Evolutionary conservation across 1,284 basidiomycete species (phyloP), one percentile per base, ranked within the genome.

Genomic region (Austroboletus novae-zelandiae): DNA sequence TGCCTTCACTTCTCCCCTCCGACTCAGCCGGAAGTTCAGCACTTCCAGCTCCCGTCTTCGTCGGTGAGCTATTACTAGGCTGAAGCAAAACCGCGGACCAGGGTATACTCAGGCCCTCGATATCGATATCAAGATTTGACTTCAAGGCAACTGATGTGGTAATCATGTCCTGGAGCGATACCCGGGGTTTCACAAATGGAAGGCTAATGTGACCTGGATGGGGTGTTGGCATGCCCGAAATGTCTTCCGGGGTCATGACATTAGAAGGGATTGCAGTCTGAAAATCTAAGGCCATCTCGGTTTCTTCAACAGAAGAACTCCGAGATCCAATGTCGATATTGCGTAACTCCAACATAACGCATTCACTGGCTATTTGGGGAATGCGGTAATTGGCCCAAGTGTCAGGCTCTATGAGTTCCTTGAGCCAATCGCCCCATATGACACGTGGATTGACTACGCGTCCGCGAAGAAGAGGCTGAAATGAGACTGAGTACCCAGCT

Each of bases 371-470:
- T 48, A 93, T 86, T 43, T 81, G 76, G 14, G 85, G 74, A 20
- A 86, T 74, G 55, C 81, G 80, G 61, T 86, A 85, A 36, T 78
- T 71, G 9, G 73, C 66, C 88, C 89, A 94, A 50, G 84, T 80
- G 54, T 82, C 77, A 17, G 75, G 74, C 56, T 82, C 76, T 5
- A 73, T 73, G 8, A 92, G 72, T 59, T 95, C 92, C 9, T 75
- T 73, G 11, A 69, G 64, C 45, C 81, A 78, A 58, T 86, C 82
- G 36, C 78, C 76, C 75, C 78, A 81, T 53, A 92, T 77, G 49
- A 94, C 73, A 14, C 81, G 71, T 2, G 90, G 85, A 64, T 94
- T 89, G 49, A 89, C 78, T 34, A 83, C 76, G 61, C 91, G 87
- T 43, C 77, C 75, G n/a, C 84, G 81, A 40, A 94, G 70, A 40